These are phyloP conservation scores for Parachaetomium inaequale DNA, from an alignment of 495 filamentous ascomycete genomes.

Conservation along the genomic window DNA sequence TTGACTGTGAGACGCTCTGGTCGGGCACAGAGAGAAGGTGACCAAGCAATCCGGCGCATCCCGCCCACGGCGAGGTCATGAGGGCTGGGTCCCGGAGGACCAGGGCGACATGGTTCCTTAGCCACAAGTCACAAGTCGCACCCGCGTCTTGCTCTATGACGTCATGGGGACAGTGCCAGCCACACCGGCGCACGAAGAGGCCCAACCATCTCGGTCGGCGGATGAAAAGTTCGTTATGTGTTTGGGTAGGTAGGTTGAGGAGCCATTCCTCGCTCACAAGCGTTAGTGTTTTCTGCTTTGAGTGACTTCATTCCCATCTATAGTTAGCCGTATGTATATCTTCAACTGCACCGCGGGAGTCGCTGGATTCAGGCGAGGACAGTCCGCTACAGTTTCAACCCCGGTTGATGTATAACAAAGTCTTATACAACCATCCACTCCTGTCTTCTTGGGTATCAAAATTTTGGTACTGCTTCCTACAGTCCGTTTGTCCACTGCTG, in stretches of 20 bases:
- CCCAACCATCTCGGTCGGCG: neutral
- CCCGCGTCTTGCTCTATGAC: neutral
- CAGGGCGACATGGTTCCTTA: neutral
- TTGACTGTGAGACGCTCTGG: neutral
- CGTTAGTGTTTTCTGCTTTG: no score
- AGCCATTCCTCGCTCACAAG: no score
- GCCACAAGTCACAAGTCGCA: neutral
- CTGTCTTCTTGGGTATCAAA: neutral
- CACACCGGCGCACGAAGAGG: neutral
- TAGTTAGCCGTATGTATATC: no score
- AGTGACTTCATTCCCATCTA: no score
- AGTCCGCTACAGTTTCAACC: neutral
- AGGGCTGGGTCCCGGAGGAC: neutral
- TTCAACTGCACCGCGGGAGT: no score
- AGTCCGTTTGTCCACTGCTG: neutral
- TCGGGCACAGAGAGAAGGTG: neutral
- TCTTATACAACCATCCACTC: neutral
- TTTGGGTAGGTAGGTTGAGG: no score
- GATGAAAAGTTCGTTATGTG: neutral
- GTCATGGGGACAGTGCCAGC: slow-evolving; percentile 1
- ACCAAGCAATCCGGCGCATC: neutral
- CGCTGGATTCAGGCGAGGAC: no score
- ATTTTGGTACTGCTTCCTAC: neutral
- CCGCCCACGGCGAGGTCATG: neutral
- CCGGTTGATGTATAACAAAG: neutral